phyloP scores from a whole-genome alignment of 1,284 basidiomycete species.

The Sanghuangporus baumii region DNA sequence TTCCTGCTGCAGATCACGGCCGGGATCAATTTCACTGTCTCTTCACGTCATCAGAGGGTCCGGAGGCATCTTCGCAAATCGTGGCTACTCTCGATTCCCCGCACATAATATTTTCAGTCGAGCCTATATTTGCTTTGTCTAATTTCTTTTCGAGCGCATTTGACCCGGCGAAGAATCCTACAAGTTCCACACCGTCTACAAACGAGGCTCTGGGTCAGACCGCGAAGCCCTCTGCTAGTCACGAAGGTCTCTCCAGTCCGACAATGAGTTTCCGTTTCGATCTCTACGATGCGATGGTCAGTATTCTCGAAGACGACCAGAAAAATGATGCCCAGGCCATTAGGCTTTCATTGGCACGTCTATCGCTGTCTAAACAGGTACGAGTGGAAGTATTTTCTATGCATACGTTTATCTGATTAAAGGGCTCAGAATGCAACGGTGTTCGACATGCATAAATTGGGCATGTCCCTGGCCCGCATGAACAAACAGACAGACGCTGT shows the following conservation, averaged over 20 bases:
- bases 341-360: constrained; percentile 77
- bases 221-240: constrained; percentile 13
- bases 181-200: constrained; percentile 19
- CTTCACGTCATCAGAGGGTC: constrained; percentile 71
- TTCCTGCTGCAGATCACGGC: constrained; percentile 86
- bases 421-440: constrained; percentile 68
- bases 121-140: constrained; percentile 86
- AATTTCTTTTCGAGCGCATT: constrained; percentile 80
- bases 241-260: constrained; percentile 17
- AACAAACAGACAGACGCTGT: constrained; percentile 79
- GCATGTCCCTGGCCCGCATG: constrained; percentile 95
- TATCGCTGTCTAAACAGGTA: constrained; percentile 91
- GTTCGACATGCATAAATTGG: constrained; percentile 76
- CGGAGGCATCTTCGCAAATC: constrained; percentile 57
- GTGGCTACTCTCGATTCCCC: constrained; percentile 93
- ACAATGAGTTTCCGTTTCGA: constrained; percentile 74
- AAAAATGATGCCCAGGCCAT: constrained; percentile 85
- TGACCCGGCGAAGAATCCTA: constrained; percentile 25
- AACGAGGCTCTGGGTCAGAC: constrained; percentile 24
- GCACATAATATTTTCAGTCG: constrained; percentile 89
- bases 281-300: constrained; percentile 87
- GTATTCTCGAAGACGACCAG: constrained; percentile 83
- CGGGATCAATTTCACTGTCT: constrained; percentile 95
- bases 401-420: background rate
- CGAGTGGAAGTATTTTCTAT: constrained; percentile 9